These are phyloP conservation scores for Clathrospora elynae DNA, from an alignment of 2,329 filamentous ascomycete species.

Conservation along the genomic window DNA sequence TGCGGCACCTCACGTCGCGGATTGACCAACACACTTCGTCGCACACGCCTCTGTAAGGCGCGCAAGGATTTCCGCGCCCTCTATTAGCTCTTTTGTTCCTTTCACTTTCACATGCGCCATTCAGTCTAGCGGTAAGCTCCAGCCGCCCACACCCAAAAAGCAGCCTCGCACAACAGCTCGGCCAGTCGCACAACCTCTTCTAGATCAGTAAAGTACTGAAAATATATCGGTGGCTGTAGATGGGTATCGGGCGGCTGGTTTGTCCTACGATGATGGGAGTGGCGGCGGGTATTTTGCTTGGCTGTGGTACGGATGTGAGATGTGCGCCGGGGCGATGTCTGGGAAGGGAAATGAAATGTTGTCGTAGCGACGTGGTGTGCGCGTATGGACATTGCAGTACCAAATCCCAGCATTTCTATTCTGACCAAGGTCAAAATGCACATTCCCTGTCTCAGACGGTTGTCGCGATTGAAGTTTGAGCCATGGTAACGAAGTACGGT, in stretches of 20 bases:
- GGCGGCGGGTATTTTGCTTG: conserved; percentile 27
- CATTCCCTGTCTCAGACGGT: too few species aligned
- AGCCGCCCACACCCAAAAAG: background rate
- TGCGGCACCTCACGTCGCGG: conserved; percentile 8
- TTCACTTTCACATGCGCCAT: background rate
- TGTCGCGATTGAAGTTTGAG: too few species aligned
- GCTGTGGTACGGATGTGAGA: conserved; percentile 6
- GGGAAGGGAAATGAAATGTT: too few species aligned
- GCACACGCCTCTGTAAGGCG: conserved; percentile 2
- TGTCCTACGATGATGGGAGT: conserved; percentile 18
- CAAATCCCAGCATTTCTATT: too few species aligned
- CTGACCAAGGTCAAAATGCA: too few species aligned
- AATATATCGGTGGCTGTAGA: background rate
- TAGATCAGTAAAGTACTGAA: background rate
- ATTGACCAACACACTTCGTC: background rate
- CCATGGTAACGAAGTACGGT: too few species aligned
- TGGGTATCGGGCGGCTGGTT: background rate
- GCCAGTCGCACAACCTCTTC: background rate
- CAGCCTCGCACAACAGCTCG: conserved; percentile 2
- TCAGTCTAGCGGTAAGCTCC: background rate
- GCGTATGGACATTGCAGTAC: too few species aligned
- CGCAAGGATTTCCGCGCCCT: conserved; percentile 1
- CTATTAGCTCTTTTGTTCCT: too few species aligned
- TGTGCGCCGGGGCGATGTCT: background rate
- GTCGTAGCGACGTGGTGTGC: too few species aligned